Percentiles rank a stretch among this genome's conserved stretches.
phyloP scores from a whole-genome alignment of 2,329 filamentous ascomycete genomes.

The Drechslerella coelobrocha region DNA sequence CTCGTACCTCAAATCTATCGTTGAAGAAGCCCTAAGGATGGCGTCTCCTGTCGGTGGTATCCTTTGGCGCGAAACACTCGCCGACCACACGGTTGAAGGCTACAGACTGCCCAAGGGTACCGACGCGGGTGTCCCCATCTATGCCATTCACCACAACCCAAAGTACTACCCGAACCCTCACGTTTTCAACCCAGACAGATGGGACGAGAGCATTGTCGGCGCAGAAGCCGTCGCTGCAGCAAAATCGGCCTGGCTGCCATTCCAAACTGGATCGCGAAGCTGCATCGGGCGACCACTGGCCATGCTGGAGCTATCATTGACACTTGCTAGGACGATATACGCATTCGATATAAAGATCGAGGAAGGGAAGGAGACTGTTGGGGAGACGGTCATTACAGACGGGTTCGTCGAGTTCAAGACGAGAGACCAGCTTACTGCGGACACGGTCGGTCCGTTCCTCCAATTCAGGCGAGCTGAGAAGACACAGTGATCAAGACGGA shows the following conservation, averaged over 20 bases:
- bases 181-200: conserved; percentile 69
- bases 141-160: conserved; percentile 72
- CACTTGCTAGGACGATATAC: conserved; percentile 68
- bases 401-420: conserved; percentile 34
- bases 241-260: conserved; percentile 75
- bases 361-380: conserved; percentile 43
- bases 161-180: conserved; percentile 69
- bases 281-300: conserved; percentile 76
- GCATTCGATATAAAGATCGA: conserved; percentile 57
- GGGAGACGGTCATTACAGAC: conserved; percentile 27
- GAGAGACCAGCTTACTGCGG: conserved; percentile 73
- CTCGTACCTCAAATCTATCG: conserved; percentile 69
- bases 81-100: conserved; percentile 62
- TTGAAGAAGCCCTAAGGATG: conserved; percentile 71
- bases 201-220: conserved; percentile 58
- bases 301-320: conserved; percentile 70
- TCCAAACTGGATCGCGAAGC: conserved; percentile 72
- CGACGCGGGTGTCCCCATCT: conserved; percentile 71
- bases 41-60: conserved; percentile 69
- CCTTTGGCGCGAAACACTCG: conserved; percentile 66
- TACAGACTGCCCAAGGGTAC: conserved; percentile 66
- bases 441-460: conserved; percentile 73
- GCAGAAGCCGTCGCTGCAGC: conserved; percentile 63
- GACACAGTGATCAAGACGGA: not conserved
- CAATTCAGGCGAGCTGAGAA: conserved; percentile 63